Evolutionary conservation across 495 filamentous ascomycete species (phyloP).

Genomic region (Aspergillus heteromorphus): DNA sequence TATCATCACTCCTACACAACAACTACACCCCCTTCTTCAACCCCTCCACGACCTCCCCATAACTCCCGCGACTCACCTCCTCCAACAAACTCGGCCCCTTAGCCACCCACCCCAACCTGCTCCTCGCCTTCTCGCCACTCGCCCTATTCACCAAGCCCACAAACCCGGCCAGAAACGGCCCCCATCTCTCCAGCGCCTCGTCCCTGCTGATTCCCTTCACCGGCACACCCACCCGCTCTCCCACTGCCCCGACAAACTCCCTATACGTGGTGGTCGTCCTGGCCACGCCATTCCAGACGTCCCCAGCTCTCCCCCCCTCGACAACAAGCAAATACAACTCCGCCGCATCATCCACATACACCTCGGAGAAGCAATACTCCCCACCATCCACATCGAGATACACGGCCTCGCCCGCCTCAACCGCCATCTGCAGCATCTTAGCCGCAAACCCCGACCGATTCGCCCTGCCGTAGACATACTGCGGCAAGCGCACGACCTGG

Average conservation of each 20-base stretch:
- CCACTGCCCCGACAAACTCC: conserved; percentile 36
- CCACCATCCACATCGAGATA: conserved; percentile 44
- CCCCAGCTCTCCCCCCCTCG: conserved; percentile 36
- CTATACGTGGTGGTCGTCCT: conserved; percentile 34
- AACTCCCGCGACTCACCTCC: conserved; percentile 30
- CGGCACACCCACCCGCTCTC: conserved; percentile 26
- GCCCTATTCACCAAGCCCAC: conserved; percentile 27
- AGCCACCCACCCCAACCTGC: conserved; percentile 36
- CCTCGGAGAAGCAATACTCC: conserved; percentile 35
- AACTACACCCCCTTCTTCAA: conserved; percentile 2
- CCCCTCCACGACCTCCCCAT: conserved; percentile 13
- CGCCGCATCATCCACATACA: conserved; percentile 38
- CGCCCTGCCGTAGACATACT: conserved; percentile 35
- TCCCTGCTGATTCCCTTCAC: conserved; percentile 20
- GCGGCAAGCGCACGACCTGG: conserved; percentile 35
- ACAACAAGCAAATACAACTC: conserved; percentile 33
- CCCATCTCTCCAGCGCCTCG: conserved; percentile 29
- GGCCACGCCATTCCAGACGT: conserved; percentile 34
- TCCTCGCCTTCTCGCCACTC: conserved; percentile 37
- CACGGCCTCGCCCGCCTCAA: conserved; percentile 25
- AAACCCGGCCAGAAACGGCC: conserved; percentile 21
- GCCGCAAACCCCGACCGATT: conserved; percentile 30
- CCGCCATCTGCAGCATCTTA: conserved; percentile 26
- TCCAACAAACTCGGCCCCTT: conserved; percentile 24
- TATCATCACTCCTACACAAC: no score